These are phyloP conservation scores for Lipomyces oligophaga DNA, from an alignment of 805 yeast genomes.

Conservation along the genomic window DNA sequence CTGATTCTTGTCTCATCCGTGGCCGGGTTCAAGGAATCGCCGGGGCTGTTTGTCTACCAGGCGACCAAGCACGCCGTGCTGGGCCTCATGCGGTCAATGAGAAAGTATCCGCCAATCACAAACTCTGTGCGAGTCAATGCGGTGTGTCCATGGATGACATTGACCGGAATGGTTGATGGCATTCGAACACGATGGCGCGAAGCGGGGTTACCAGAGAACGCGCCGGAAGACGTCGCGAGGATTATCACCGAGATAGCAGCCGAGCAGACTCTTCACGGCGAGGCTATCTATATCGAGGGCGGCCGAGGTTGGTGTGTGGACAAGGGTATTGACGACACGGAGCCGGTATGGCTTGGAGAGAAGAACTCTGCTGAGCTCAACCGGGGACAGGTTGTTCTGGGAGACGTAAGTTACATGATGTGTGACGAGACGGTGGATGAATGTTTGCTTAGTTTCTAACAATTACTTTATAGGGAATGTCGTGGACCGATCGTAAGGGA, in stretches of 20 bases:
- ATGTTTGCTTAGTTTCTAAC: background rate
- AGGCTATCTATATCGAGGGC: slow-evolving; percentile 13
- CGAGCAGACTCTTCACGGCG: slow-evolving; percentile 10
- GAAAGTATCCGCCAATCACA: too few relatives aligned
- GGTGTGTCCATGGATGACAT: slow-evolving; percentile 21
- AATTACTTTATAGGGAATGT: slow-evolving; percentile 6
- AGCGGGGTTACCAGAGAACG: slow-evolving; percentile 12
- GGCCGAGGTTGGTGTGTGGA: slow-evolving; percentile 17
- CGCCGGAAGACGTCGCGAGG: slow-evolving; percentile 15
- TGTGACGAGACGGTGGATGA: too few relatives aligned
- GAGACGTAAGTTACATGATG: too few relatives aligned
- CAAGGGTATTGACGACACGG: slow-evolving; percentile 7
- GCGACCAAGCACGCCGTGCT: slow-evolving; percentile 20
- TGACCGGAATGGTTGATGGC: slow-evolving; percentile 21
- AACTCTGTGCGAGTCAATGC: slow-evolving; percentile 15
- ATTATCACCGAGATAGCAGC: slow-evolving; percentile 10
- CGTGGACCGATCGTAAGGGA: slow-evolving; percentile 13
- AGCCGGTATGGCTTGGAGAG: slow-evolving; percentile 16
- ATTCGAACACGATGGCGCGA: slow-evolving; percentile 10
- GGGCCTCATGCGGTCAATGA: slow-evolving; percentile 16
- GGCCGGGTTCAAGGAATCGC: slow-evolving; percentile 21
- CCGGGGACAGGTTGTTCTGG: slow-evolving; percentile 11
- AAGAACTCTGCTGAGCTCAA: slow-evolving; percentile 6
- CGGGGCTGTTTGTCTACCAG: slow-evolving; percentile 18
- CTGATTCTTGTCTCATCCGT: slow-evolving; percentile 19